Conservation (phyloP, 2,329 filamentous ascomycete genomes). For the Penicillium sp. region DNA sequence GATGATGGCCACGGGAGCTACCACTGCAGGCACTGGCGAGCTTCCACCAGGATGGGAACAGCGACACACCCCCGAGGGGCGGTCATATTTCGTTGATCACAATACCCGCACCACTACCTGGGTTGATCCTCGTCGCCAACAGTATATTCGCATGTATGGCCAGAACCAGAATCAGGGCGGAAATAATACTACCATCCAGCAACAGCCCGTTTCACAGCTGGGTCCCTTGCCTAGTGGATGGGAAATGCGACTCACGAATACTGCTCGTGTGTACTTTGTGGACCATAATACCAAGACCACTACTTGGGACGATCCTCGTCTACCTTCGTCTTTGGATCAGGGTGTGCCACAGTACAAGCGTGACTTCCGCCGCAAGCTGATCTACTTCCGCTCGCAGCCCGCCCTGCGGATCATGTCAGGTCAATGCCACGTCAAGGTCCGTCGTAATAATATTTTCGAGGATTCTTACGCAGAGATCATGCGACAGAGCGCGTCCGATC, state of each 20-base stretch:
- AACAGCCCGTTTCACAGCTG: slow-evolving; percentile 91
- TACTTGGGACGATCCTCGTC: slow-evolving; percentile 94
- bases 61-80: slow-evolving; percentile 88
- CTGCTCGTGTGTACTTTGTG: slow-evolving; percentile 95
- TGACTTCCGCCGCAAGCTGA: slow-evolving; percentile 95
- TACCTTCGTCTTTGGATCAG: slow-evolving; percentile 94
- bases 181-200: slow-evolving; percentile 79
- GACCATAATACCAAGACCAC: slow-evolving; percentile 99
- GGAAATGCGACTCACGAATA: slow-evolving; percentile 99
- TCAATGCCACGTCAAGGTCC: slow-evolving; percentile 97
- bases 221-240: slow-evolving; percentile 94
- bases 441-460: slow-evolving; percentile 95
- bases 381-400: slow-evolving; percentile 98
- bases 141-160: slow-evolving; percentile 98
- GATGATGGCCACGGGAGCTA: slow-evolving; percentile 94
- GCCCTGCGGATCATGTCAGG: slow-evolving; percentile 92
- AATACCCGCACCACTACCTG: slow-evolving; percentile 97
- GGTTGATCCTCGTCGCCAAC: slow-evolving; percentile 95
- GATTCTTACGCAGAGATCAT: slow-evolving; percentile 99
- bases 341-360: slow-evolving; percentile 99
- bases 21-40: slow-evolving; percentile 90
- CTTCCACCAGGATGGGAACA: slow-evolving; percentile 96
- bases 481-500: slow-evolving; percentile 87
- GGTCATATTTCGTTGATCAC: slow-evolving; percentile 96
- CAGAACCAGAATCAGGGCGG: slow-evolving; percentile 62